A percentile compares a stretch with the other conserved stretches of the same genome.
Evolutionary conservation across 768 basidiomycete genomes (phyloP).

Genomic region (Collybia nuda): DNA sequence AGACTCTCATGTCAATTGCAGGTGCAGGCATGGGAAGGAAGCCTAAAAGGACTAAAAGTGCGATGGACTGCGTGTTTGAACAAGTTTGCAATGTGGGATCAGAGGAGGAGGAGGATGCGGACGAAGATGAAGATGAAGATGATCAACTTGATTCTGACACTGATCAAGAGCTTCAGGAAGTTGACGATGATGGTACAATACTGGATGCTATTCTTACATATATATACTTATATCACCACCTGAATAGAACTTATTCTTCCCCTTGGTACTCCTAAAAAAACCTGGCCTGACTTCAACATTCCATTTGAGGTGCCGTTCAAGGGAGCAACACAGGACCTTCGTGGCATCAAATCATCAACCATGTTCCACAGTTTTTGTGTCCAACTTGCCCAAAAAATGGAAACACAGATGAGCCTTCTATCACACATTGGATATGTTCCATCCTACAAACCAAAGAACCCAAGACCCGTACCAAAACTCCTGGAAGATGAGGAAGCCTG

Average conservation of each 20-base stretch:
- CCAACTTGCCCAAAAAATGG: background rate
- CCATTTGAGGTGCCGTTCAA: background rate
- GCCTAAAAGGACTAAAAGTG: too few relatives aligned
- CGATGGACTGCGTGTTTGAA: too few relatives aligned
- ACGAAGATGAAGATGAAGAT: background rate
- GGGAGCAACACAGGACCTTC: background rate
- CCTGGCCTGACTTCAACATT: background rate
- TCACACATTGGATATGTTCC: slow-evolving; percentile 6
- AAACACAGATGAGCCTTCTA: background rate
- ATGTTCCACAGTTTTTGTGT: background rate
- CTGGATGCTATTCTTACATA: background rate
- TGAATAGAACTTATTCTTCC: background rate
- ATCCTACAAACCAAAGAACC: slow-evolving; percentile 13
- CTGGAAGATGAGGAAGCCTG: slow-evolving; percentile 12
- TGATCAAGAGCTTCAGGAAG: background rate
- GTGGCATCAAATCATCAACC: background rate
- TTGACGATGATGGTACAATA: slow-evolving; percentile 1
- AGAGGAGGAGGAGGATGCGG: background rate
- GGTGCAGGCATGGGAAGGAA: too few relatives aligned
- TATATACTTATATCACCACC: too few relatives aligned
- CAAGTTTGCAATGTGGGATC: too few relatives aligned
- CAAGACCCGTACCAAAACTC: slow-evolving; percentile 15
- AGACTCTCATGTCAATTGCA: background rate
- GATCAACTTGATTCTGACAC: background rate
- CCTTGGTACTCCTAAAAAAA: background rate